Percentiles rank a stretch among this genome's conserved stretches.
Conservation (phyloP, 495 filamentous ascomycete genomes). For the Penicillium manginii region DNA sequence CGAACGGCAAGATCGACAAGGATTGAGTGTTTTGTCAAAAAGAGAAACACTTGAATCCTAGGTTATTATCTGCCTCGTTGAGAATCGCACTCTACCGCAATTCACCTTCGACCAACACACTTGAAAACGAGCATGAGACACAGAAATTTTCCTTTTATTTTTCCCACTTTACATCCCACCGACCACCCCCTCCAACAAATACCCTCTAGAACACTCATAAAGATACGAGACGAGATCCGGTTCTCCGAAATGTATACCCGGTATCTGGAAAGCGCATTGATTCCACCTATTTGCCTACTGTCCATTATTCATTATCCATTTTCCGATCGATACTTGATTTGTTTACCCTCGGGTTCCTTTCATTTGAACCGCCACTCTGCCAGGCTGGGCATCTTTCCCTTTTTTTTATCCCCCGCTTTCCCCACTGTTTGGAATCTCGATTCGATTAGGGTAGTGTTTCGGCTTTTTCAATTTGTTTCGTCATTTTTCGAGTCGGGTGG, state of each 20-base stretch:
- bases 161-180: background rate
- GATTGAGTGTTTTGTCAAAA: slow-evolving; percentile 37
- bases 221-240: slow-evolving; percentile 25
- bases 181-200: background rate
- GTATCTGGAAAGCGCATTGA: slow-evolving; percentile 17
- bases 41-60: slow-evolving; percentile 6
- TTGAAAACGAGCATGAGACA: slow-evolving; percentile 26
- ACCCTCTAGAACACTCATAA: slow-evolving; percentile 18
- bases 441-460: too few relatives aligned
- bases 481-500: too few relatives aligned
- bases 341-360: too few relatives aligned
- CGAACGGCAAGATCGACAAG: slow-evolving; percentile 51
- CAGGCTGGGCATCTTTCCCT: background rate
- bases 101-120: background rate
- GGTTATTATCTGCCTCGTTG: background rate
- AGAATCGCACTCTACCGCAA: background rate
- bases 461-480: too few relatives aligned
- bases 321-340: background rate
- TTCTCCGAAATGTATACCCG: slow-evolving; percentile 10
- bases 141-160: slow-evolving; percentile 15
- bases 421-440: too few relatives aligned
- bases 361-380: background rate
- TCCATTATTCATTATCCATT: background rate
- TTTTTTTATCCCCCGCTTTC: background rate
- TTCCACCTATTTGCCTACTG: slow-evolving; percentile 8